Conservation (phyloP, 73 alveolate species). For the Paramecium primaurelia region DNA sequence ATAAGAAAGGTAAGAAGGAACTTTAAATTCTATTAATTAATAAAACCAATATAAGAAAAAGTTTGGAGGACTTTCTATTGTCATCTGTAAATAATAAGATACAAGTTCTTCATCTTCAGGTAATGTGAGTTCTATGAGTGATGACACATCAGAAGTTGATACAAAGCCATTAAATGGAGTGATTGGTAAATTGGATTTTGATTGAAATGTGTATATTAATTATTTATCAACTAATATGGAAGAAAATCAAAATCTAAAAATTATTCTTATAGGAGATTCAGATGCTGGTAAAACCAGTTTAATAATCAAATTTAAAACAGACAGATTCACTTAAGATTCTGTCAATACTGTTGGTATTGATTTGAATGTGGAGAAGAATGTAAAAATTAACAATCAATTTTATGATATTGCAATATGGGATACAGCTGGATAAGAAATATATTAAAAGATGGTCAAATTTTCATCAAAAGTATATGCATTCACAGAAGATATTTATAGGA, state of each 20-base stretch:
- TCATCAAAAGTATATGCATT: neutral
- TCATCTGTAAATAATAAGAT: neutral
- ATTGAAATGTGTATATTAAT: neutral
- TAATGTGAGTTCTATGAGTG: conserved; percentile 11
- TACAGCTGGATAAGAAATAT: neutral
- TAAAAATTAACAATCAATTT: neutral
- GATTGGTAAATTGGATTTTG: neutral
- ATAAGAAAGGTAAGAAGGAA: neutral
- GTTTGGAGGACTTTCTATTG: neutral
- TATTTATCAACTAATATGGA: neutral
- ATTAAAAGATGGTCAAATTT: neutral
- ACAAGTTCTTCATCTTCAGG: conserved; percentile 27
- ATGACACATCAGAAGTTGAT: neutral
- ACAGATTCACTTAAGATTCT: neutral
- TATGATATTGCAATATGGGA: neutral
- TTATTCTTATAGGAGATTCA: neutral
- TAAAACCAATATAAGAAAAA: neutral
- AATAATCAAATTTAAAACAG: neutral
- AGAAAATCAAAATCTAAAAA: neutral
- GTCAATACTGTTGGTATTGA: neutral
- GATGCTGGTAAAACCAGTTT: neutral
- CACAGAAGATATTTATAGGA: neutral
- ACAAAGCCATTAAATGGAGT: neutral
- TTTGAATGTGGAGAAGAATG: neutral
- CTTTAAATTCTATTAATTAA: neutral